These are phyloP conservation scores for Geosmithia morbida DNA, from an alignment of 2,329 filamentous ascomycete genomes.

Conservation along the genomic window DNA sequence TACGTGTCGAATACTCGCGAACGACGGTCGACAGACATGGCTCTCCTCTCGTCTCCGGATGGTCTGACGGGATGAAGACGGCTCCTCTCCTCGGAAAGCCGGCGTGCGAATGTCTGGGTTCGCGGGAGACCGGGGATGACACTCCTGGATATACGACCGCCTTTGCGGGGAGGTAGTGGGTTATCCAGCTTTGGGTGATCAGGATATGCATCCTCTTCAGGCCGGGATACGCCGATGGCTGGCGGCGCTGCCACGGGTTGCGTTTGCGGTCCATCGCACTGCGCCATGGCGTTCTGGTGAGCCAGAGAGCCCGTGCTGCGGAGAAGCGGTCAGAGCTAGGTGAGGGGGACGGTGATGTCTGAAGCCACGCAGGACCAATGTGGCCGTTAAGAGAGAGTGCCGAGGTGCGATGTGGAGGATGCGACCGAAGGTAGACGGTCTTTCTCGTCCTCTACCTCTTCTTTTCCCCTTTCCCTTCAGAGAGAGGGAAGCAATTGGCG, in stretches of 20 bases:
- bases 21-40: slow-evolving; percentile 50
- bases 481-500: too few relatives aligned
- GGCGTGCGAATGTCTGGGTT: slow-evolving; percentile 65
- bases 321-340: slow-evolving; percentile 1
- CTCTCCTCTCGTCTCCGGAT: slow-evolving; percentile 52
- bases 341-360: background rate
- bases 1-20: slow-evolving; percentile 12
- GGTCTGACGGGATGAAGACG: slow-evolving; percentile 53
- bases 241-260: slow-evolving; percentile 7
- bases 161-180: background rate
- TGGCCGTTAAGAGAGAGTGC: too few relatives aligned
- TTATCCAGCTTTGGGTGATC: background rate
- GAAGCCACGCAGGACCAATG: too few relatives aligned
- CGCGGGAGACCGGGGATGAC: slow-evolving; percentile 71
- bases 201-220: background rate
- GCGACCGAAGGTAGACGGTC: too few relatives aligned
- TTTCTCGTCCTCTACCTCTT: too few relatives aligned
- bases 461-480: too few relatives aligned
- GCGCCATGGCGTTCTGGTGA: slow-evolving; percentile 13
- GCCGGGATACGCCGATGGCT: slow-evolving; percentile 3
- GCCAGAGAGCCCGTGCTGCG: background rate
- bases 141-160: slow-evolving; percentile 33
- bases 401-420: too few relatives aligned
- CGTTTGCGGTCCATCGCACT: slow-evolving; percentile 10
- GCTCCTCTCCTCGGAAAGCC: slow-evolving; percentile 66